Conservation (phyloP, 208 protist species). For the Leishmania turanica region DNA sequence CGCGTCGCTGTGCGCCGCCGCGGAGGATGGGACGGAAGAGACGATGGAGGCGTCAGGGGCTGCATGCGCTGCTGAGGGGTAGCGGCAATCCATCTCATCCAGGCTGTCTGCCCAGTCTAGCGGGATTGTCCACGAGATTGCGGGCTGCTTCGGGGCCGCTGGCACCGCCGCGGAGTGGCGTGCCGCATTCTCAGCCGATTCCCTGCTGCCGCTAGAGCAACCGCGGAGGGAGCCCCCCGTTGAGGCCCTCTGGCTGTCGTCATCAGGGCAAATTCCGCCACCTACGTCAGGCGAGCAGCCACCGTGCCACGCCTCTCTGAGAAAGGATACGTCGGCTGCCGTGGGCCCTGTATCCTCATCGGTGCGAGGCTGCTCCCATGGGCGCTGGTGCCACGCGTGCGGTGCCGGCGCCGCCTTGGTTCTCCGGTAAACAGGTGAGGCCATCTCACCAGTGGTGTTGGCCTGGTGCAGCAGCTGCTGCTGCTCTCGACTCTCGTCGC, state of each 20-base stretch:
- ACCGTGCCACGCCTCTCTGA: constrained; percentile 3
- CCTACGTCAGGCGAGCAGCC: not conserved
- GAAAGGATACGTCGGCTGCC: not conserved
- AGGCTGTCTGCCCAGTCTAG: not conserved
- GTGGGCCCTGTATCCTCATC: not conserved
- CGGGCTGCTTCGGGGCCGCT: not conserved
- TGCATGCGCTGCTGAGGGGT: not conserved
- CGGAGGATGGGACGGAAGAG: not conserved
- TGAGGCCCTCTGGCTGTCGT: not conserved
- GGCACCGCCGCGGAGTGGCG: not conserved
- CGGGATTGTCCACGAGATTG: constrained; percentile 26
- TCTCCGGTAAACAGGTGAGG: not conserved
- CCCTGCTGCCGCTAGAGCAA: not conserved
- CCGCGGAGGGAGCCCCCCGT: not conserved
- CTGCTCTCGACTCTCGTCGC: not conserved
- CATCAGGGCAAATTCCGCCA: not conserved
- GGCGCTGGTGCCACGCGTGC: constrained; percentile 5
- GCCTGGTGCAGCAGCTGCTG: not conserved
- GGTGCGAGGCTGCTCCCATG: not conserved
- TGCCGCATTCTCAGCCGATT: not conserved
- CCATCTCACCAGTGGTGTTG: not conserved
- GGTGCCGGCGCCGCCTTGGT: not conserved
- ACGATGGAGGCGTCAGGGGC: not conserved
- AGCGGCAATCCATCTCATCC: not conserved
- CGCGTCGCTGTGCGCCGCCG: not conserved